Base-by-base conservation (phyloP, 441 rosid genomes). In the Bruguiera hainesii region DNA sequence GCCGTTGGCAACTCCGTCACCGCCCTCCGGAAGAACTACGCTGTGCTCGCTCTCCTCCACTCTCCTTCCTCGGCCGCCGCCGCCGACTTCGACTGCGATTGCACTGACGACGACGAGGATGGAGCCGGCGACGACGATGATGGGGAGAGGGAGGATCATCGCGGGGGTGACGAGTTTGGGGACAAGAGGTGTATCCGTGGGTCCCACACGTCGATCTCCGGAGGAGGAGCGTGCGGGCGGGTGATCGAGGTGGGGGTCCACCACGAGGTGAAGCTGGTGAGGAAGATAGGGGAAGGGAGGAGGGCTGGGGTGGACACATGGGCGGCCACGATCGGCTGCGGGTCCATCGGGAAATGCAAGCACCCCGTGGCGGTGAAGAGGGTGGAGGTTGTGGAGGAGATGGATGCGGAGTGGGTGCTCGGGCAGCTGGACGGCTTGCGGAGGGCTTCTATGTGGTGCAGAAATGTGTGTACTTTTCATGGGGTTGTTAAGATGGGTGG, bases 401-500 rank as follows among this genome's bases (percentile, higher is more conserved):
- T 83, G 88, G 96, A 96, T 64, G 76, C 78, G 9, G 99, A 96
- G 19, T 88, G 90, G 93, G 85, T 92, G 79, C 85, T 72, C 60
- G 93, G 85, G 59, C 93, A 90, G 85, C 84, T 95, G 6, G 98
- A 95, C 70, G 81, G 71, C 61, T 78, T 95, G 80, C 72, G 96
- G 75, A 77, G 83, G 56, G 84, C 81, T 26, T 89, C 98, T 0
- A 92, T 88, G 97, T 92, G 99, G 99, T 96, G 99, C 75, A 71
- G 98, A 73, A 90, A 90, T 79, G 93, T 92, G 49, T 96, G 99
- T 68, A 83, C 90, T 28, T 92, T 92, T 77, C 98, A 96, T 76
- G 99, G 99, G 20, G 85, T 85, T 59, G 74, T 88, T 60, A 89
- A 81, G 80, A 78, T 86, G 85, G 92, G 84, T 2, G 81, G 87